Conservation (phyloP, 1,284 basidiomycete species). For the Malassezia arunalokei region DNA sequence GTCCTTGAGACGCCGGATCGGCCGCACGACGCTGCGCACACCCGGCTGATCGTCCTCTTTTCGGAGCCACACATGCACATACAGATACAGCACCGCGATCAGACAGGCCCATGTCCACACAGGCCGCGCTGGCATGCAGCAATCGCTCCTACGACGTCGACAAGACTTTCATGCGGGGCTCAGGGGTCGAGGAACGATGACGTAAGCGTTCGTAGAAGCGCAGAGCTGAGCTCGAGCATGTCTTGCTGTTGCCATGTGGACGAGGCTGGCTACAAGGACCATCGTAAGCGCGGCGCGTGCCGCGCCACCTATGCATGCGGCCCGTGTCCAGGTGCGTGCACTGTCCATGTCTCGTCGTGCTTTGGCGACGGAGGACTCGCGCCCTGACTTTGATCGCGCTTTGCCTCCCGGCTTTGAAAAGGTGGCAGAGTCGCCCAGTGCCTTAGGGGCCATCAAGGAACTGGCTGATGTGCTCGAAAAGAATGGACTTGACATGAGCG, state of each 20-base stretch:
- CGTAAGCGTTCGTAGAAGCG: no score
- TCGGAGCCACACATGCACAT: no score
- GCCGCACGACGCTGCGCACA: neutral
- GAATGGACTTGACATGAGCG: conserved; percentile 28
- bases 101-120: no score
- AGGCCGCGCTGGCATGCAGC: no score
- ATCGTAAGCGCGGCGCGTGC: no score
- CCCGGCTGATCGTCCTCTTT: neutral
- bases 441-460: conserved; percentile 25
- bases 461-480: conserved; percentile 28
- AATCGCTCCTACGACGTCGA: no score
- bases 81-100: no score
- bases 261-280: no score
- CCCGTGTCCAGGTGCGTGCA: neutral
- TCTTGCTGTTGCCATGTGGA: no score
- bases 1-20: conserved; percentile 7
- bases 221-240: no score
- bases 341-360: neutral
- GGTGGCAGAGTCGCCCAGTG: conserved; percentile 24
- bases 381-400: conserved; percentile 1
- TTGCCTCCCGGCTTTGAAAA: conserved; percentile 36
- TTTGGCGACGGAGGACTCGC: conserved; percentile 10
- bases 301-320: neutral
- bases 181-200: no score
- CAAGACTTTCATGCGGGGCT: no score